phyloP scores from a whole-genome alignment of 202 grass and related monocot genomes.

The Cymbopogon flexuosus region DNA sequence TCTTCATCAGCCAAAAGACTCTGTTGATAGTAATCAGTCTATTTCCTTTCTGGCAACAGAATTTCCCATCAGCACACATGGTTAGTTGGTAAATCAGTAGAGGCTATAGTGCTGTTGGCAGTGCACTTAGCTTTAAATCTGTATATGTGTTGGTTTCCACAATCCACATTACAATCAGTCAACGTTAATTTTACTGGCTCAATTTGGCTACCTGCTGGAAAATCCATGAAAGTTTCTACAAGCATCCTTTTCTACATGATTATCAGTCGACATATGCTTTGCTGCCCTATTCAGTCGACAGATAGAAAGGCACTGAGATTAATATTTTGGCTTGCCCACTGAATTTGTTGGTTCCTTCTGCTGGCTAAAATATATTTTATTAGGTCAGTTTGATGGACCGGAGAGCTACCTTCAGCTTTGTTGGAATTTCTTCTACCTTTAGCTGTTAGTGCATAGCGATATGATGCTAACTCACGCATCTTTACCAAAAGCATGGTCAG shows the following conservation, averaged over 20 bases:
- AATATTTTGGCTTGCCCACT: conserved; percentile 1
- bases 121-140: conserved; percentile 8
- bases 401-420: conserved; percentile 24
- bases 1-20: neutral
- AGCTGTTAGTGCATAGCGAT: conserved; percentile 15
- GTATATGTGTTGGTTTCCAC: neutral
- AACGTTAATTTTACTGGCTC: neutral
- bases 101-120: neutral
- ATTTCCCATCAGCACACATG: neutral
- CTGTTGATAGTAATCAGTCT: neutral
- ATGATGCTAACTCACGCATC: conserved; percentile 1
- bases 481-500: neutral
- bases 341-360: conserved; percentile 14
- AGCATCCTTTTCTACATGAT: neutral
- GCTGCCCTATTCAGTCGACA: neutral
- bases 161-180: neutral
- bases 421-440: conserved; percentile 14
- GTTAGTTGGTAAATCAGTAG: neutral
- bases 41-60: neutral
- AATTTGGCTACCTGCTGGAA: neutral
- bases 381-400: conserved; percentile 9
- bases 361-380: conserved; percentile 17
- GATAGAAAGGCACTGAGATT: conserved; percentile 10
- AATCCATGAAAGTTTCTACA: neutral
- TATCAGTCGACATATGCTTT: neutral